Evolutionary conservation across 768 basidiomycete genomes (phyloP).

Genomic region (Tylopilus sp.): DNA sequence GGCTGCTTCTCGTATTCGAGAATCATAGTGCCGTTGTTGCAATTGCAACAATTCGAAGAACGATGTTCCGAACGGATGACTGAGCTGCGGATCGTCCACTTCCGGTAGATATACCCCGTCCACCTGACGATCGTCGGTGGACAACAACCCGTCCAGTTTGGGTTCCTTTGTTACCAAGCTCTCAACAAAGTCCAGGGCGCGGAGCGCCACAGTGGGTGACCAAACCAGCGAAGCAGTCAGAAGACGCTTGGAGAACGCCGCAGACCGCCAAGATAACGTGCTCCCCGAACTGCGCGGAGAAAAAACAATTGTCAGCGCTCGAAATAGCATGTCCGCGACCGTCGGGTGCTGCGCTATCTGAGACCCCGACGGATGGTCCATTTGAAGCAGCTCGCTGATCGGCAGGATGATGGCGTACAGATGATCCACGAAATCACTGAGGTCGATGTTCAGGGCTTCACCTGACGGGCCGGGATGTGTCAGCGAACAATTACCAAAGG

Average conservation of each 20-base stretch:
- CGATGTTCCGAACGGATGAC: constrained; percentile 77
- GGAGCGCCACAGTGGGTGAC: constrained; percentile 62
- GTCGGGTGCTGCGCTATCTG: constrained; percentile 33
- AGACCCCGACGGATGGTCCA: constrained; percentile 49
- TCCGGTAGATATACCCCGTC: constrained; percentile 86
- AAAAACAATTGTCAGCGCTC: constrained; percentile 79
- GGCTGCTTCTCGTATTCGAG: constrained; percentile 65
- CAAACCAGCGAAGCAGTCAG: constrained; percentile 78
- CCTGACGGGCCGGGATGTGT: constrained; percentile 45
- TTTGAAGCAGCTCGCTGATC: constrained; percentile 60
- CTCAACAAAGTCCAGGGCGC: constrained; percentile 70
- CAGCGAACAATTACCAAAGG: constrained; percentile 6
- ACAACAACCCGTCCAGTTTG: constrained; percentile 78
- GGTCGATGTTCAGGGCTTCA: constrained; percentile 96
- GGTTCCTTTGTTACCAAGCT: constrained; percentile 72
- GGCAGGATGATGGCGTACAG: constrained; percentile 82
- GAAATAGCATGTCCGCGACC: constrained; percentile 76
- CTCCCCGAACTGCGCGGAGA: constrained; percentile 60
- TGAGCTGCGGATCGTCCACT: constrained; percentile 84
- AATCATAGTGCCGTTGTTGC: constrained; percentile 58
- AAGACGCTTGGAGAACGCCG: constrained; percentile 94
- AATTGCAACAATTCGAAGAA: constrained; percentile 83
- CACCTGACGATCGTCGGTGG: constrained; percentile 79
- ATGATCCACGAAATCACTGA: constrained; percentile 80
- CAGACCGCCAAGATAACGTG: constrained; percentile 69